Base-by-base conservation (phyloP, 768 basidiomycete genomes). In the Rhizopogon salebrosus region DNA sequence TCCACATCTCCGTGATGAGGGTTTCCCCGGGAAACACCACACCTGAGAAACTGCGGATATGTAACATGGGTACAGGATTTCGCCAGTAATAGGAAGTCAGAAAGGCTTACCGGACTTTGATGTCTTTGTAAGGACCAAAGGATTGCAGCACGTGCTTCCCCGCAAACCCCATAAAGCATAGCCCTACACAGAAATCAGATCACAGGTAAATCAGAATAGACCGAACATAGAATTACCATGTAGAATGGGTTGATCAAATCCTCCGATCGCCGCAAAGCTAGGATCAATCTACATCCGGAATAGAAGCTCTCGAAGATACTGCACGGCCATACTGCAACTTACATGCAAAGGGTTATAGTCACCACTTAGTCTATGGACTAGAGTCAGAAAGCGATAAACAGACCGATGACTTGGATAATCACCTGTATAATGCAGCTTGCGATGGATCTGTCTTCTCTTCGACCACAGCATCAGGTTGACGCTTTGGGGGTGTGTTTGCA, bases 1-100 rank as follows among this genome's bases (percentile, higher is more conserved):
- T 97, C 97, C 97, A 99, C 95, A 98, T 98, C 66, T 92, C 85
- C 0, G 95, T 99, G 13, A 93, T 75, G 49, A 98, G 78, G 2
- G 95, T 98, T 71, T 98, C 94, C 0, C 95, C 95, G 2, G 95
- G 97, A 65, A 87, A 95, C 22, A 98, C 92, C 2, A 92, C 84
- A 3, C 92, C 93, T 0, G 88, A 83, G 69, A 98, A 95, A 31
- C 89, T 89, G 56, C 13, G 36, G 16, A 14, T 5, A 42, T n/a
- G 9, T 43, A 38, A n/a, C 42, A 13, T 36, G 18, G 9, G 14
- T 7, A 27, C 52, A 41, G 43, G 31, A 37, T 37, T n/a, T 29
- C 11, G 22, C 31, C 22, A 38, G 13, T 51, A 34, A 41, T 48
- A 38, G 22, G 41, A 16, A 24, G 16, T 3, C 18, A 70, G n/a